Percentiles rank a stretch among this genome's conserved stretches.
phyloP scores from a whole-genome alignment of 345 rosid species.

The Raphanus sativus region DNA sequence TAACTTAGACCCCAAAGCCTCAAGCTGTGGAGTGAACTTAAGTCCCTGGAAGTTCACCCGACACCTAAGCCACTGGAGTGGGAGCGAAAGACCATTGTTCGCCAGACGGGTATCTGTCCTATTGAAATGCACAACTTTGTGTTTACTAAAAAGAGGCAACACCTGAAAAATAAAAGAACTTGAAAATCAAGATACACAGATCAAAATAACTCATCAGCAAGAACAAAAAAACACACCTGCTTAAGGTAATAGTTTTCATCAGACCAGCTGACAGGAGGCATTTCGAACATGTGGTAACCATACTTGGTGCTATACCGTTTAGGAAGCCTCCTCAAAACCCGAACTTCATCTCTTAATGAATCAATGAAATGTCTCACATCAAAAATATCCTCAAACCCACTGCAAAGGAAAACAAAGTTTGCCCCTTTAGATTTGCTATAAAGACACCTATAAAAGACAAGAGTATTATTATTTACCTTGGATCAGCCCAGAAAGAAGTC shows the following conservation, averaged over 20 bases:
- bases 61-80: slow-evolving; percentile 88
- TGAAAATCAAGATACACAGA: background rate
- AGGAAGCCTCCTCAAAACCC: slow-evolving; percentile 78
- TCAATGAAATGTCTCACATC: slow-evolving; percentile 84
- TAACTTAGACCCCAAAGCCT: slow-evolving; percentile 77
- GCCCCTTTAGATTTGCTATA: slow-evolving; percentile 23
- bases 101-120: slow-evolving; percentile 86
- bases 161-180: slow-evolving; percentile 55
- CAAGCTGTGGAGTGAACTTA: slow-evolving; percentile 87
- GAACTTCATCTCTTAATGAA: slow-evolving; percentile 91
- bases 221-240: slow-evolving; percentile 50
- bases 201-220: background rate
- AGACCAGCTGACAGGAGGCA: slow-evolving; percentile 99
- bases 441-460: slow-evolving; percentile 29
- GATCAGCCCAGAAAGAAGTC: slow-evolving; percentile 97
- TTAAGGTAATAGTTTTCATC: slow-evolving; percentile 80
- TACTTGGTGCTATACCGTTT: slow-evolving; percentile 64
- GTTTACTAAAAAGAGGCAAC: slow-evolving; percentile 71
- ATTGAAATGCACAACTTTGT: slow-evolving; percentile 81
- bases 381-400: slow-evolving; percentile 95
- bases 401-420: slow-evolving; percentile 41
- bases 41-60: slow-evolving; percentile 87
- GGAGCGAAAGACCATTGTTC: slow-evolving; percentile 69
- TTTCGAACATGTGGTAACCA: slow-evolving; percentile 55
- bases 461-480: slow-evolving; percentile 50